phyloP scores from a whole-genome alignment of 805 yeast species.

The Nakazawaea anatomiae region DNA sequence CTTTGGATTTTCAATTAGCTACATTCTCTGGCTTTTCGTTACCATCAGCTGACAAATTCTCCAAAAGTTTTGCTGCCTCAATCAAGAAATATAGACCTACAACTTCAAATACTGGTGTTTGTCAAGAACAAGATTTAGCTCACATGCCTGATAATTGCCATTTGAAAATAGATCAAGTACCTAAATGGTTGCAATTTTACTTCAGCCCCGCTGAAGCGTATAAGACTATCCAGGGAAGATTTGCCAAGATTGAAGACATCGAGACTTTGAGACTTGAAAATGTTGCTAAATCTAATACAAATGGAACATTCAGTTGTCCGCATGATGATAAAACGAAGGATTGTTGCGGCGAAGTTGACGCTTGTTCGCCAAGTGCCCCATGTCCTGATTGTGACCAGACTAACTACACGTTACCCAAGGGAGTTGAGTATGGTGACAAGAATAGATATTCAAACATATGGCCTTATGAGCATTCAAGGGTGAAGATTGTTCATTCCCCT shows the following conservation, averaged over 20 bases:
- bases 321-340: not conserved
- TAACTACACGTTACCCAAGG: conserved; percentile 33
- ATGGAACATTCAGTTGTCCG: not conserved
- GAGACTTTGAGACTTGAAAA: conserved; percentile 32
- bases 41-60: conserved; percentile 33
- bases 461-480: conserved; percentile 46
- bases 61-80: conserved; percentile 22
- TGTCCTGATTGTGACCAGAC: conserved; percentile 38
- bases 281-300: conserved; percentile 17
- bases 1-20: conserved; percentile 1
- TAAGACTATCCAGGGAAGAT: conserved; percentile 23
- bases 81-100: conserved; percentile 13
- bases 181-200: conserved; percentile 11
- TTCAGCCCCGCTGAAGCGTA: conserved; percentile 17
- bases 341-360: conserved; percentile 13
- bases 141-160: conserved; percentile 12
- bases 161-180: conserved; percentile 5
- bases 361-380: conserved; percentile 33
- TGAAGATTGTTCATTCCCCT: conserved; percentile 24
- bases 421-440: conserved; percentile 38
- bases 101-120: not conserved
- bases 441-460: conserved; percentile 40
- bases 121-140: not conserved
- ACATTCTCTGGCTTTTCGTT: conserved; percentile 34
- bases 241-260: conserved; percentile 30